Percentiles rank a stretch among this genome's conserved stretches.
phyloP scores from a whole-genome alignment of 2,329 filamentous ascomycete genomes.

The Berkeleyomyces basicola region DNA sequence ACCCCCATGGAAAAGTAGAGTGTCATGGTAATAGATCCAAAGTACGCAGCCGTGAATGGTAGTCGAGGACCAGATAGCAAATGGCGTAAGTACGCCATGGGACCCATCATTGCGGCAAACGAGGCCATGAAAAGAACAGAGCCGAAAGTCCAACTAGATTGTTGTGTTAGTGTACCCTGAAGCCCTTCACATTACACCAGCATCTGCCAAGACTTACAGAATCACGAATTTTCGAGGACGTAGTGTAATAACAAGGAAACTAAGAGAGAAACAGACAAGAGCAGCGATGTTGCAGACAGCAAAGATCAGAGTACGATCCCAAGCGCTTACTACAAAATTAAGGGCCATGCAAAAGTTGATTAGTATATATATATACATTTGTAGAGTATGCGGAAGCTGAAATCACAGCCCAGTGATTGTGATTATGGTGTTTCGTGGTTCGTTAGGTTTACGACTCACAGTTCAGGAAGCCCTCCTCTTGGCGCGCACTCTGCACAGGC shows the following conservation, averaged over 20 bases:
- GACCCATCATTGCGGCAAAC: slow-evolving; percentile 91
- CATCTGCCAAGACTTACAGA: slow-evolving; percentile 51
- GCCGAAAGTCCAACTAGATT: slow-evolving; percentile 76
- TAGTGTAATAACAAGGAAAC: slow-evolving; percentile 62
- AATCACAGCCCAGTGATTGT: too few relatives aligned
- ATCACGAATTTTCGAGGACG: slow-evolving; percentile 90
- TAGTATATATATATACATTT: neutral
- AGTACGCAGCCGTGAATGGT: slow-evolving; percentile 88
- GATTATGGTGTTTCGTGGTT: too few relatives aligned
- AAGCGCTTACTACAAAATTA: slow-evolving; percentile 63
- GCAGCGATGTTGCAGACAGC: slow-evolving; percentile 79
- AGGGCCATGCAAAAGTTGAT: slow-evolving; percentile 16
- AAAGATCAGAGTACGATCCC: slow-evolving; percentile 91
- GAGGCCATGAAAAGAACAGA: slow-evolving; percentile 79
- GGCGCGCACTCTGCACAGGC: slow-evolving; percentile 65
- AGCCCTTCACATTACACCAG: neutral
- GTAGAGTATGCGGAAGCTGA: neutral
- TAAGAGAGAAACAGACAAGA: slow-evolving; percentile 70
- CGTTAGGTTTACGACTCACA: slow-evolving; percentile 44
- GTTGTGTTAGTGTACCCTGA: neutral
- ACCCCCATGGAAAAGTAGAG: slow-evolving; percentile 87
- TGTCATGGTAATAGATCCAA: slow-evolving; percentile 79
- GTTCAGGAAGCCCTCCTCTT: slow-evolving; percentile 90
- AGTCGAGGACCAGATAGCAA: slow-evolving; percentile 69
- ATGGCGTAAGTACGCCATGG: slow-evolving; percentile 65